Percentiles rank a stretch among this genome's conserved stretches.
Conservation (phyloP, 768 basidiomycete species). For the Pholiota molesta region DNA sequence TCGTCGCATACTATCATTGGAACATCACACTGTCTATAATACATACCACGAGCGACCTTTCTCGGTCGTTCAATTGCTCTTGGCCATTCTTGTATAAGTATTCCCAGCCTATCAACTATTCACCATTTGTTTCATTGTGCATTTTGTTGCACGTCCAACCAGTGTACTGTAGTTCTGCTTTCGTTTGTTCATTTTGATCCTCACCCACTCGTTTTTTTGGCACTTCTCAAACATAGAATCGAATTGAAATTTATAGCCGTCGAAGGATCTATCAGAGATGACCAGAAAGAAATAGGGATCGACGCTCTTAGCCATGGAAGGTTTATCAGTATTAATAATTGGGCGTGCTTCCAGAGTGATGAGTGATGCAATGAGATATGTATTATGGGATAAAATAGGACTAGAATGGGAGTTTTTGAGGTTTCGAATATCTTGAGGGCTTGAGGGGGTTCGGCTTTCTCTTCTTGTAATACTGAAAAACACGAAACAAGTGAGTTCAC, state of each 20-base stretch:
- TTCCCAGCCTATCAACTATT: background rate
- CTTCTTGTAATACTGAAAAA: conserved; percentile 47
- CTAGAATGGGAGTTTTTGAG: conserved; percentile 67
- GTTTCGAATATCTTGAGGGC: conserved; percentile 46
- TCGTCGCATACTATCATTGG: background rate
- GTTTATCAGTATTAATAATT: background rate
- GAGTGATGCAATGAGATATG: background rate
- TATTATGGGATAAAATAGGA: conserved; percentile 10
- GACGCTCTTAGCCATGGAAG: too few species aligned
- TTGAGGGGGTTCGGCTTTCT: conserved; percentile 63
- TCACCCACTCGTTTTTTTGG: too few species aligned
- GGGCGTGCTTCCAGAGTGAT: background rate
- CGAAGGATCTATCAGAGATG: too few species aligned
- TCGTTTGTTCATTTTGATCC: too few species aligned
- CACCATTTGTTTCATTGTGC: background rate
- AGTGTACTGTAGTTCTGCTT: background rate
- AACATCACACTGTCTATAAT: background rate
- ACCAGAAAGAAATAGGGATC: too few species aligned
- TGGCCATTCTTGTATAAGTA: too few species aligned
- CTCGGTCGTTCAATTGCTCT: background rate
- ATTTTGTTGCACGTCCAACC: background rate
- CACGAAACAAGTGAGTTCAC: conserved; percentile 8
- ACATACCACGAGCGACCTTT: background rate
- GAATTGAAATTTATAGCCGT: too few species aligned
- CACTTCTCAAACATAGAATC: too few species aligned